Percentiles rank a stretch among this genome's conserved stretches.
phyloP scores from a whole-genome alignment of 371 early-diverging fungal genomes.

The Apophysomyces variabilis region DNA sequence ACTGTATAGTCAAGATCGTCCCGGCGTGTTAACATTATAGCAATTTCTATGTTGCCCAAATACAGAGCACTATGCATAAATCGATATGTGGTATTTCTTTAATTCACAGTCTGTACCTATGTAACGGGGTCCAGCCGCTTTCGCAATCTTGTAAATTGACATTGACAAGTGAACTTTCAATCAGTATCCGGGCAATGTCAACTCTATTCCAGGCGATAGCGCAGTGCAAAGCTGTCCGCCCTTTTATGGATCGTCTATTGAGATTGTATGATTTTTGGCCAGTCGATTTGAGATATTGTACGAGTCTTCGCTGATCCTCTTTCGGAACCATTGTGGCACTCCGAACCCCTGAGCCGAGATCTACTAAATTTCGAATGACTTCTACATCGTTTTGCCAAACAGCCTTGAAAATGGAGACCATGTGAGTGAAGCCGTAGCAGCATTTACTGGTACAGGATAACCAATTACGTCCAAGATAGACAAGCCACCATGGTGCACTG shows the following conservation, averaged over 20 bases:
- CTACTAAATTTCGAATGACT: constrained; percentile 35
- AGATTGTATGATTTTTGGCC: constrained; percentile 38
- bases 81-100: neutral
- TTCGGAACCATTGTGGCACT: constrained; percentile 19
- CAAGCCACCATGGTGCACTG: neutral
- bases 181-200: constrained; percentile 45
- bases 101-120: constrained; percentile 44
- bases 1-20: constrained; percentile 60
- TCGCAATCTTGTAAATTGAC: constrained; percentile 71
- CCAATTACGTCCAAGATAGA: neutral
- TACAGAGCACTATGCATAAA: constrained; percentile 55
- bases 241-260: constrained; percentile 50
- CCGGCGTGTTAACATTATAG: constrained; percentile 54
- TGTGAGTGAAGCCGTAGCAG: constrained; percentile 10
- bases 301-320: constrained; percentile 23
- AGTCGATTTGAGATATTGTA: constrained; percentile 19
- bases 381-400: constrained; percentile 52
- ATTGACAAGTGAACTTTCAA: constrained; percentile 56
- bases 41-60: constrained; percentile 66
- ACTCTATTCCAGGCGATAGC: constrained; percentile 52
- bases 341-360: constrained; percentile 21
- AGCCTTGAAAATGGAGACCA: constrained; percentile 52
- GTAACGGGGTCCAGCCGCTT: constrained; percentile 76
- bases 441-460: too few relatives aligned
- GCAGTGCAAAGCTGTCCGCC: constrained; percentile 53